Evolutionary conservation across 352 stramenopile species (phyloP).

Genomic region (Globisporangium paroecandrum): DNA sequence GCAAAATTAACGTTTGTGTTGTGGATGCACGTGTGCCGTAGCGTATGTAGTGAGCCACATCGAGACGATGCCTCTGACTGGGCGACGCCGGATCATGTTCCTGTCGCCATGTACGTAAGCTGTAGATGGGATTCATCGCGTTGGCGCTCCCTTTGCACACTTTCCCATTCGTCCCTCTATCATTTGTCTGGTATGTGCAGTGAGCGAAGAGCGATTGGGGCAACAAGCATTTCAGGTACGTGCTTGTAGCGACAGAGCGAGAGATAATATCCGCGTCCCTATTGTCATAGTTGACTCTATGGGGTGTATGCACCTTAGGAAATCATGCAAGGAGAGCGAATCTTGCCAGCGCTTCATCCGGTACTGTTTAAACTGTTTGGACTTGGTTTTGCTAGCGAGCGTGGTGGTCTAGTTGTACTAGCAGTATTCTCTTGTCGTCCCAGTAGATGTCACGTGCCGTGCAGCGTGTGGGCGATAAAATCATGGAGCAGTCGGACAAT

Average conservation of each 20-base stretch:
- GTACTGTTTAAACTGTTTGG: conserved; percentile 15
- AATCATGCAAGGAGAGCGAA: conserved; percentile 35
- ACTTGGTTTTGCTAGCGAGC: too few relatives aligned
- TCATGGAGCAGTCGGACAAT: conserved; percentile 37
- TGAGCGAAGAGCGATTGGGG: conserved; percentile 45
- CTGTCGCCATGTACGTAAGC: conserved; percentile 34
- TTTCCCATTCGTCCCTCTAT: too few relatives aligned
- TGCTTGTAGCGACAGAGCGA: neutral
- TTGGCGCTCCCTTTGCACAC: too few relatives aligned
- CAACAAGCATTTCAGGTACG: conserved; percentile 31
- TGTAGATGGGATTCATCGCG: too few relatives aligned
- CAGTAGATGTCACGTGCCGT: conserved; percentile 59
- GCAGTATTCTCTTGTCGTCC: neutral
- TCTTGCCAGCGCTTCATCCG: conserved; percentile 46
- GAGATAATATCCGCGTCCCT: neutral
- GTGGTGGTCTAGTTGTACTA: too few relatives aligned
- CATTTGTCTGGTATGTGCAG: conserved; percentile 3
- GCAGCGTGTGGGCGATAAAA: conserved; percentile 49
- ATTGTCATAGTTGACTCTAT: neutral
- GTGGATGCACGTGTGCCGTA: neutral
- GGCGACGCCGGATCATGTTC: conserved; percentile 60
- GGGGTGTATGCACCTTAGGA: conserved; percentile 16
- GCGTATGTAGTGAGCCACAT: conserved; percentile 43
- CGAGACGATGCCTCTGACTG: conserved; percentile 62
- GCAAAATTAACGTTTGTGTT: neutral